Base-by-base conservation (phyloP, 1,284 basidiomycete species). In the Agaricales sp. region DNA sequence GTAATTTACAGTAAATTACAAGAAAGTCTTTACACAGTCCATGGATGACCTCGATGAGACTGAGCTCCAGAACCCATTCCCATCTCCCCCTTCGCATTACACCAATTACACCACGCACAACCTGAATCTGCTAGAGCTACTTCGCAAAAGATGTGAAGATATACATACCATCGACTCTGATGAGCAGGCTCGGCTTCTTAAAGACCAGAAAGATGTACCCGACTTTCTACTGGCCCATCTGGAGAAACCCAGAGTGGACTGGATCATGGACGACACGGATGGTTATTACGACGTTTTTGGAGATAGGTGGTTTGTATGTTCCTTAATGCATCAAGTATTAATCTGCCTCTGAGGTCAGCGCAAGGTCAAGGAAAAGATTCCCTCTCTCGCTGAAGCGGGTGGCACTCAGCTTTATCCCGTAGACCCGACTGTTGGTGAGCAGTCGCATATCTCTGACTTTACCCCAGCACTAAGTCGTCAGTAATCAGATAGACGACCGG, bases 181-280 rank as follows among this genome's bases (percentile, higher is more conserved):
- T 53, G 85, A 88, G 57, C 68, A 74, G 50, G 71, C 11, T 19
- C 41, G 78, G 44, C 56, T 80, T 18, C 67, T 89, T 41, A 67
- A 70, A 6, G 85, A 86, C 66, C 80, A 87, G 58, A 58, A 64
- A 3, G 80, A 87, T 52, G 66, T 88, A 8, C 85, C 86, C 2
- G 75, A 83, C 20, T 89, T 82, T 82, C 71, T 81, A 13, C 67
- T 89, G 24, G 63, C 62, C 3, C 77, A 80, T 52, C 71, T 89
- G n/a, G 83, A 87, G 60, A 87, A 82, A 63, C 86, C 86, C 49
- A 74, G 84, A 45, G 80, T 84, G 14, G 86, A 89, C 60, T 89
- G 86, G 86, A 86, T 89, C 50, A 66, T 83, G 1, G 85, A 88
- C 47, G 79, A 80, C 54, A 77, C 76, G 46, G 75, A 80, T 41